Conservation (phyloP, 2,329 filamentous ascomycete genomes). For the Metarhizium sp. region DNA sequence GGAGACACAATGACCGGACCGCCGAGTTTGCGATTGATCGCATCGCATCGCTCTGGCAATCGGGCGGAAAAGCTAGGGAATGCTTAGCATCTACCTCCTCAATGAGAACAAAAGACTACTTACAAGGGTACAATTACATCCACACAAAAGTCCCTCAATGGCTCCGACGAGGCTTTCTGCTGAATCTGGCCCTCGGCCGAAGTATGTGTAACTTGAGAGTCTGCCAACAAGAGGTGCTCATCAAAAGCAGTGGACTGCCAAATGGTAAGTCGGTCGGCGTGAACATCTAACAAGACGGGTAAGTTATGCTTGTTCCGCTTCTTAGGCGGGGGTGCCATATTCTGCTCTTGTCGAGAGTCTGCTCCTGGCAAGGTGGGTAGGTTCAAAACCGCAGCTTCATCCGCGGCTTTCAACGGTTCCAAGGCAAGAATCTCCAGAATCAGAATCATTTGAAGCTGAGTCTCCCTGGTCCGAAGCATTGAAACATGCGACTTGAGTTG, state of each 20-base stretch:
- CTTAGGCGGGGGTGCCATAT: conserved; percentile 28
- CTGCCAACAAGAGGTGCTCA: conserved; percentile 40
- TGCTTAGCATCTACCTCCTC: conserved; percentile 22
- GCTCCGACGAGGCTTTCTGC: conserved; percentile 43
- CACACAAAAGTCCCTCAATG: conserved; percentile 66
- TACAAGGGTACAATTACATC: conserved; percentile 76
- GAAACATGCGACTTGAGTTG: conserved; percentile 55
- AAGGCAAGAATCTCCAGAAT: conserved; percentile 69
- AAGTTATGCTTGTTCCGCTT: conserved; percentile 57
- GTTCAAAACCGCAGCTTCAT: conserved; percentile 33
- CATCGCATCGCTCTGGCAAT: conserved; percentile 60
- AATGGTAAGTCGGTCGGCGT: conserved; percentile 71
- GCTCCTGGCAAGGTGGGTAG: conserved; percentile 35
- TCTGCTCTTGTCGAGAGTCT: conserved; percentile 16
- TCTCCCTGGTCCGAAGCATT: conserved; percentile 63
- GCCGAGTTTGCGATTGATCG: conserved; percentile 67
- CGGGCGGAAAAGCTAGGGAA: conserved; percentile 58
- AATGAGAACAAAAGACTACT: conserved; percentile 19
- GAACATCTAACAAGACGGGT: conserved; percentile 56
- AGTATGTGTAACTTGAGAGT: conserved; percentile 31
- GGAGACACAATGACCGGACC: conserved; percentile 55
- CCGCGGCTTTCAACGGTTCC: conserved; percentile 40
- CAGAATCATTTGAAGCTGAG: conserved; percentile 70
- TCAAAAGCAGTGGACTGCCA: conserved; percentile 70
- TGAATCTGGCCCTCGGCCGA: conserved; percentile 25